Base-by-base conservation (phyloP, 1,139 yeast species). In the Debaryomyces coudertii region DNA sequence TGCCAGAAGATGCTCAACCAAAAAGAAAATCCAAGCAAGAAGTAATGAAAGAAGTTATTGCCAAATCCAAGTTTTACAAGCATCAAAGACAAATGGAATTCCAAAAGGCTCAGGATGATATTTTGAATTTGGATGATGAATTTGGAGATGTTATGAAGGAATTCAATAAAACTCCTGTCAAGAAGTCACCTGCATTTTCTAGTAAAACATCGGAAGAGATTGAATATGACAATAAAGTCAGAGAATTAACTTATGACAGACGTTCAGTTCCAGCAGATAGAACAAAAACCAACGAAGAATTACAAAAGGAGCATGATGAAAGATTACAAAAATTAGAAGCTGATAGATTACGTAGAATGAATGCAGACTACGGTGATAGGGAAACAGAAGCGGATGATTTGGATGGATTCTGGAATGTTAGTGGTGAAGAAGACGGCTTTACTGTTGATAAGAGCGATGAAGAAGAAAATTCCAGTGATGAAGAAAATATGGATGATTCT, bases 221-320 rank as follows among this genome's bases (percentile, higher is more conserved):
- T 11, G 82, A 74, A 27, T 95, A 93, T 64, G 97, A 92, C 58
- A 76, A 73, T 54, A 80, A 82, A 54, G 92, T 93, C 25, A 80
- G 88, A 49, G 93, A 87, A 58, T 77, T 93, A 59, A 84, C 85
- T 4, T 78, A 87, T 60, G 99, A 95, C 49, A 81, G 87, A 60
- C 79, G 98, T 57, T 92, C 98, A 0, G 90, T 81, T 7, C 99
- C 99, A n/a, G 83, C 95, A n/a, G 97, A 90, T 50, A 78, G 97
- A 65, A 90, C 97, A 1, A 90, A 92, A 67, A 92, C 98, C 0
- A 89, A 82, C 1, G 97, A 93, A 62, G 99, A 95, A 65, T 51
- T 90, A 16, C 77, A 73, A 36, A 73, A 77, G 45, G 97, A 89
- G 59, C 81, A 80, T 53, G 82, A 79, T 6, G 90, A 84, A 31